phyloP scores from a whole-genome alignment of 305 asterid genomes.

The Lippia alba region DNA sequence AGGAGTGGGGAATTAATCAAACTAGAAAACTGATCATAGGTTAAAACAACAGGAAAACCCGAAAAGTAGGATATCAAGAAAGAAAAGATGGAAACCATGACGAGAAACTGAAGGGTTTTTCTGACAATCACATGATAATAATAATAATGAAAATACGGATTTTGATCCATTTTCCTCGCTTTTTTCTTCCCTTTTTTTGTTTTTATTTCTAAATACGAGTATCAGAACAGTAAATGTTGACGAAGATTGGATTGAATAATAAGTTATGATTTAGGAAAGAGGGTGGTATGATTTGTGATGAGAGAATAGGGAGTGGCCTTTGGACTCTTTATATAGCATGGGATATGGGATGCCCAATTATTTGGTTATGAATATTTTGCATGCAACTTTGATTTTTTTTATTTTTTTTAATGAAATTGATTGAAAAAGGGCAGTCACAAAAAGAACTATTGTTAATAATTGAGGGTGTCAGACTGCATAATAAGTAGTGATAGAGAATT shows the following conservation, averaged over 20 bases:
- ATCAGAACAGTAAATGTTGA: constrained; percentile 2
- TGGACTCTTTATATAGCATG: constrained; percentile 18
- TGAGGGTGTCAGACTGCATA: constrained; percentile 14
- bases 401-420: background rate
- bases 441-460: background rate
- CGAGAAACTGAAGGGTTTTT: constrained; percentile 45
- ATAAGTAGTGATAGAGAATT: background rate
- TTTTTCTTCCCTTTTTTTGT: too few species aligned
- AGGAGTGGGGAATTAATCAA: constrained; percentile 29
- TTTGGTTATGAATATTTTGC: constrained; percentile 14
- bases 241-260: background rate
- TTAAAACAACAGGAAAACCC: constrained; percentile 11
- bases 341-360: constrained; percentile 1
- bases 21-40: constrained; percentile 35
- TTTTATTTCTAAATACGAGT: background rate
- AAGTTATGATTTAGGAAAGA: constrained; percentile 1
- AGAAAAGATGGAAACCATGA: constrained; percentile 51
- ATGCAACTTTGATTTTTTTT: background rate
- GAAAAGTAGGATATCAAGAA: constrained; percentile 41
- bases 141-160: constrained; percentile 24
- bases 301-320: background rate
- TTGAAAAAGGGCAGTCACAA: background rate
- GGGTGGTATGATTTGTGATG: constrained; percentile 12
- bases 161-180: constrained; percentile 42
- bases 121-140: constrained; percentile 22